These are phyloP conservation scores for Teratosphaeria destructans DNA, from an alignment of 2,329 filamentous ascomycete species.

Conservation along the genomic window DNA sequence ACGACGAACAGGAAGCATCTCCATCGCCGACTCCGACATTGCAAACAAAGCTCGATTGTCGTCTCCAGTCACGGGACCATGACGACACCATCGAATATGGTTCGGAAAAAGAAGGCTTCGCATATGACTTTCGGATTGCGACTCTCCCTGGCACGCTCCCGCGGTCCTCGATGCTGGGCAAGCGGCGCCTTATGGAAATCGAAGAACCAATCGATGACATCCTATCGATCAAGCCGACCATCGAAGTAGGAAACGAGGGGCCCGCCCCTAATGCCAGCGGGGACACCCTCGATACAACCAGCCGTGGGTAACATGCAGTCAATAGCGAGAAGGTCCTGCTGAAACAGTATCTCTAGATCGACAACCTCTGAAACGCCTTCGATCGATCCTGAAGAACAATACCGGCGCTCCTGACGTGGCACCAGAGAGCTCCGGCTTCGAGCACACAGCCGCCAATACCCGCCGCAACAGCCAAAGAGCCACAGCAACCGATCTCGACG, in stretches of 20 bases:
- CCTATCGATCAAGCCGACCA: neutral
- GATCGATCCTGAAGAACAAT: constrained; percentile 16
- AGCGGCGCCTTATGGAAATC: constrained; percentile 14
- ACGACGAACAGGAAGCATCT: neutral
- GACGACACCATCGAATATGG: neutral
- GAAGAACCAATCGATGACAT: constrained; percentile 14
- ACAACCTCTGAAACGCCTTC: constrained; percentile 2
- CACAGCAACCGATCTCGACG: constrained; percentile 1
- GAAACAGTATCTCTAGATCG: neutral
- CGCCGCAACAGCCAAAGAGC: constrained; percentile 15
- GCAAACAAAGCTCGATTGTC: neutral
- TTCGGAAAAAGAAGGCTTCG: neutral
- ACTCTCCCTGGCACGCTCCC: neutral
- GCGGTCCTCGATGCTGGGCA: neutral
- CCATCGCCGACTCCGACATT: neutral
- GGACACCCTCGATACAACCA: neutral
- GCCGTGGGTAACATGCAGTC: neutral
- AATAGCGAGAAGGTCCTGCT: neutral
- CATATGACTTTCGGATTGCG: neutral
- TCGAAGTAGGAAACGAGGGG: neutral
- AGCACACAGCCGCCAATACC: constrained; percentile 18
- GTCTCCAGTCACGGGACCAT: neutral
- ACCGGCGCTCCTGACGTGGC: constrained; percentile 3
- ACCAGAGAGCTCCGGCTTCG: constrained; percentile 4
- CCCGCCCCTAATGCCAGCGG: neutral